Base-by-base conservation (phyloP, 495 filamentous ascomycete genomes). In the Viridothelium virens region DNA sequence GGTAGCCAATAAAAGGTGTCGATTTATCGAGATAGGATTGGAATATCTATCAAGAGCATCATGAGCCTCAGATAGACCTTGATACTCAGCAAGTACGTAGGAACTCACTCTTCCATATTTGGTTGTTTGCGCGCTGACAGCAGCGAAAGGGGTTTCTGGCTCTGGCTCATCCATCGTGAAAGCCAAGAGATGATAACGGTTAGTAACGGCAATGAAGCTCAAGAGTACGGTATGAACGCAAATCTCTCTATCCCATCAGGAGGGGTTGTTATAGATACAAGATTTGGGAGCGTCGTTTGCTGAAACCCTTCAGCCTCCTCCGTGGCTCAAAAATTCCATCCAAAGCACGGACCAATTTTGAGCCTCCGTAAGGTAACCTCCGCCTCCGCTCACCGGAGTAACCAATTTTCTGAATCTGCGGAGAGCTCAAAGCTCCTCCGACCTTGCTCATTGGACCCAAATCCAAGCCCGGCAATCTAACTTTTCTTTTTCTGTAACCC, bases 1-100 rank as follows among this genome's bases (percentile, higher is more conserved):
- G 86, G 77, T 97, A 96, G 63, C 85, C 76, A 47, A 88, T 85
- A 76, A 87, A 95, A 7, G 94, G 94, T 1, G 92, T 96, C 46
- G 87, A 90, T 76, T 91, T 89, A 79, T 98, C 94, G 62, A 98
- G 88, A 68, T 91, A 91, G 64, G 90, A 82, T 89, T 98, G 94
- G 77, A 95, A 98, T 84, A 92, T 84, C 93, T 97, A 72, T 65
- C 68, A 38, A 31, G 7, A 10, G 3, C 25, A 34, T 53, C 38
- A 16, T 48, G 18, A 18, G 18, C 34, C 41, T 38, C 33, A 14
- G 7, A 33, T 53, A 2, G 37, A 7, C 11, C 10, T 37, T 48
- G 11, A 34, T 3, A 3, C 10, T 59, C 25, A 59, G 9, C 36
- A 3, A 62, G 4, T 25, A 39, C 53, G n/a, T 34, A 56, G 33